Percentiles rank a stretch among this genome's conserved stretches.
These are phyloP conservation scores for Aspergillus novoparasiticus DNA, from an alignment of 2,329 filamentous ascomycete species.

Conservation along the genomic window DNA sequence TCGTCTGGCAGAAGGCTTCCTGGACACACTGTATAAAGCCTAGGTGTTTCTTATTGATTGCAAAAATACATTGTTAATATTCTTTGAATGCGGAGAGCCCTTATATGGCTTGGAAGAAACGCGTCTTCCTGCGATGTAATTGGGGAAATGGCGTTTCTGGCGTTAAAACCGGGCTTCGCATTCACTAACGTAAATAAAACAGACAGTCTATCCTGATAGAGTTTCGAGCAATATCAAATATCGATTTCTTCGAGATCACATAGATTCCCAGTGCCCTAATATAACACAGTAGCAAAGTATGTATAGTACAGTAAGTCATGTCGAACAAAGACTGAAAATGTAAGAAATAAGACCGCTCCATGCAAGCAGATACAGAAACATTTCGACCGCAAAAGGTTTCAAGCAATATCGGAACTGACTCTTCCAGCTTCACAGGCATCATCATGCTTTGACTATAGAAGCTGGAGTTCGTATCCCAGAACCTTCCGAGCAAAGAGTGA, in stretches of 20 bases:
- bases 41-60: conserved; percentile 39
- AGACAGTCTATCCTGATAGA: not conserved
- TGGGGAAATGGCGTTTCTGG: conserved; percentile 15
- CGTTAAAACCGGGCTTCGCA: conserved; percentile 2
- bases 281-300: conserved; percentile 13
- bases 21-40: conserved; percentile 90
- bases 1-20: conserved; percentile 84
- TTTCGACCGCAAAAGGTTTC: not conserved
- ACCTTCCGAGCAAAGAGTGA: not conserved
- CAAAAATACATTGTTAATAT: conserved; percentile 17
- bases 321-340: not conserved
- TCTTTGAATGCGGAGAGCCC: conserved; percentile 7
- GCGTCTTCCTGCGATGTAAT: not conserved
- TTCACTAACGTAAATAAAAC: not conserved
- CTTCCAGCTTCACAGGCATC: too few relatives aligned
- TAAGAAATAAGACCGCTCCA: conserved; percentile 19
- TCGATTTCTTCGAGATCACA: conserved; percentile 1
- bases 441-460: not conserved
- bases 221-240: not conserved
- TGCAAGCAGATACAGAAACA: conserved; percentile 15
- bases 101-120: not conserved
- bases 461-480: not conserved
- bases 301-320: conserved; percentile 15
- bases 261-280: conserved; percentile 7
- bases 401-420: not conserved